Percentiles rank a stretch among this genome's conserved stretches.
Conservation (phyloP, 75 land plant species). For the Ceratopteris richardii region DNA sequence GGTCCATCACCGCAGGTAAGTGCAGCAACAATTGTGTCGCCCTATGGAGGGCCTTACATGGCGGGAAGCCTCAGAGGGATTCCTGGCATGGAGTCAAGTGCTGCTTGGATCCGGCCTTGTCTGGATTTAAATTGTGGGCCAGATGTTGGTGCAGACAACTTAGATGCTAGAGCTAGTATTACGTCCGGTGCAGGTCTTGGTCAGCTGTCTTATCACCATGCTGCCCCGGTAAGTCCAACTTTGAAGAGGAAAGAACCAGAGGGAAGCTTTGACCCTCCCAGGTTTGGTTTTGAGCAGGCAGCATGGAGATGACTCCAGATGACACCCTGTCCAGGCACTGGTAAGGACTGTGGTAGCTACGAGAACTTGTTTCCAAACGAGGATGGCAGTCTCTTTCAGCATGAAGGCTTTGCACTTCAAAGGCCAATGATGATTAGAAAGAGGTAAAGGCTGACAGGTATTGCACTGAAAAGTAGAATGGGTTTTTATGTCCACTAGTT, state of each 20-base stretch:
- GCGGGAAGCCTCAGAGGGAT: slow-evolving; percentile 39
- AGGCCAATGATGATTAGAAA: no score
- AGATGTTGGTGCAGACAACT: slow-evolving; percentile 24
- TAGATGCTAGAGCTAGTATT: background rate
- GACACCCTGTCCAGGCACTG: no score
- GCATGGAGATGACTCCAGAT: slow-evolving; percentile 80
- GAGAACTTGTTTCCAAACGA: no score
- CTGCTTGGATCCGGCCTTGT: slow-evolving; percentile 49
- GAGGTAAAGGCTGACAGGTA: no score
- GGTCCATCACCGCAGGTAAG: slow-evolving; percentile 42
- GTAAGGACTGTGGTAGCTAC: no score
- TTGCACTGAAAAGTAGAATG: no score
- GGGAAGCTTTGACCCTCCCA: slow-evolving; percentile 60
- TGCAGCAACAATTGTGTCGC: slow-evolving; percentile 27
- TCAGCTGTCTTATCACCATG: slow-evolving; percentile 17
- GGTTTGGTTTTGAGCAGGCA: slow-evolving; percentile 30
- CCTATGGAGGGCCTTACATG: slow-evolving; percentile 49
- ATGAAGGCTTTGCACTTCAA: no score
- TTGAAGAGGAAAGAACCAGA: slow-evolving; percentile 85
- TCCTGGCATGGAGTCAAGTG: slow-evolving; percentile 16
- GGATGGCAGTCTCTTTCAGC: no score
- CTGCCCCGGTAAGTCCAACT: slow-evolving; percentile 15
- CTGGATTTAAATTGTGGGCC: slow-evolving; percentile 91
- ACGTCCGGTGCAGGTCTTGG: slow-evolving; percentile 27
- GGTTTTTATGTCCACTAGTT: no score